A percentile compares a stretch with the other conserved stretches of the same genome.
phyloP scores from a whole-genome alignment of 2,329 filamentous ascomycete species.

The Fusarium luffae region DNA sequence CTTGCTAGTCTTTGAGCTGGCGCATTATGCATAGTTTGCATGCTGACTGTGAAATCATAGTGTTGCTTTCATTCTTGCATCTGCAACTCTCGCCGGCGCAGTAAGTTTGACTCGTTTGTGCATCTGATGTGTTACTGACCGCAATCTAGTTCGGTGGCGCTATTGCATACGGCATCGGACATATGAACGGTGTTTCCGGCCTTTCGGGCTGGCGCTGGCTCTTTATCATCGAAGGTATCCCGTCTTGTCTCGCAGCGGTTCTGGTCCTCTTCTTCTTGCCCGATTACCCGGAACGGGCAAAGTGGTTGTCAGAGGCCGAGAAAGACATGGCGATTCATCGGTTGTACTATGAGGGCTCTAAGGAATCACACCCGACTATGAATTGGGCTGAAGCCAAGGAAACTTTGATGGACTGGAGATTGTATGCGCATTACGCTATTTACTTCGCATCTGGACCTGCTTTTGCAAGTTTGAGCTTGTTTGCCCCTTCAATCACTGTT shows the following conservation, averaged over 20 bases:
- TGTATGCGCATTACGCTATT: slow-evolving; percentile 74
- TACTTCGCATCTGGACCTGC: slow-evolving; percentile 64
- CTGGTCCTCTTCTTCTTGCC: slow-evolving; percentile 74
- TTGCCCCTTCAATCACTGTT: slow-evolving; percentile 69
- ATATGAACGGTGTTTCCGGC: slow-evolving; percentile 73
- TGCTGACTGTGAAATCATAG: slow-evolving; percentile 48
- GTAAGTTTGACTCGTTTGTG: slow-evolving; percentile 38
- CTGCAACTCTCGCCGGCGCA: slow-evolving; percentile 76
- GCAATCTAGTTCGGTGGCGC: slow-evolving; percentile 69
- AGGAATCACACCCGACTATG: slow-evolving; percentile 69
- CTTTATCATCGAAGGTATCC: slow-evolving; percentile 72
- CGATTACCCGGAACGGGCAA: slow-evolving; percentile 73
- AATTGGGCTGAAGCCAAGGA: slow-evolving; percentile 76
- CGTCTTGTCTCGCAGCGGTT: slow-evolving; percentile 71
- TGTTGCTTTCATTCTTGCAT: slow-evolving; percentile 76
- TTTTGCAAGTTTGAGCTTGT: slow-evolving; percentile 70
- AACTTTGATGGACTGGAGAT: slow-evolving; percentile 72
- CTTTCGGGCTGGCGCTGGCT: slow-evolving; percentile 76
- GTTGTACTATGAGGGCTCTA: slow-evolving; percentile 59
- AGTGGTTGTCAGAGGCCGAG: slow-evolving; percentile 70
- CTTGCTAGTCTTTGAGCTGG: slow-evolving; percentile 1
- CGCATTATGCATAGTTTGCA: background rate
- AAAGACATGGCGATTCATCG: slow-evolving; percentile 63
- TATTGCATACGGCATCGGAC: slow-evolving; percentile 77
- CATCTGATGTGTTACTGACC: background rate